Conservation (phyloP, 2,329 filamentous ascomycete species). For the Orbilia quercus region DNA sequence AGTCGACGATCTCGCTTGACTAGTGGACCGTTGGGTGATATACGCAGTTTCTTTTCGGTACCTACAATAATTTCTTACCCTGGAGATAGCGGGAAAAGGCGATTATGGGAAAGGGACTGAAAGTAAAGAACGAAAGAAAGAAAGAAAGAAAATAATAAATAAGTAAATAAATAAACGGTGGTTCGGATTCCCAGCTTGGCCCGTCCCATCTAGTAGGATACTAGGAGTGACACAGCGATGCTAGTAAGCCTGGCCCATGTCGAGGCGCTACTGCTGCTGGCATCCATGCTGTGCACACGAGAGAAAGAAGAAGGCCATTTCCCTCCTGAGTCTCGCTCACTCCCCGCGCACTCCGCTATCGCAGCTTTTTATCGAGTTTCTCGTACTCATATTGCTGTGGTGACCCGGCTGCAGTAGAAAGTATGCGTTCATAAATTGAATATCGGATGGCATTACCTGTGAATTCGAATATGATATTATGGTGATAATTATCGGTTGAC, state of each 20-base stretch:
- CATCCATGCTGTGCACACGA: slow-evolving; percentile 42
- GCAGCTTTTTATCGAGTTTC: no score
- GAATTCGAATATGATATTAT: no score
- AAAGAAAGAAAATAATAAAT: no score
- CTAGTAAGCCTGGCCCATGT: slow-evolving; percentile 25
- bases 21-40: slow-evolving; percentile 1
- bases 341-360: slow-evolving; percentile 29
- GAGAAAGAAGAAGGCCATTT: slow-evolving; percentile 23
- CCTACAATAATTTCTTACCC: background rate
- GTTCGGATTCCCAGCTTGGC: no score
- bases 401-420: no score
- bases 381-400: no score
- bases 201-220: slow-evolving; percentile 42
- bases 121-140: background rate
- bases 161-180: no score
- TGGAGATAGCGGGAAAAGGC: background rate
- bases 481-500: no score
- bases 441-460: no score
- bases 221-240: slow-evolving; percentile 29
- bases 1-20: slow-evolving; percentile 6
- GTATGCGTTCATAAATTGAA: no score
- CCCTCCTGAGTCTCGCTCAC: slow-evolving; percentile 8
- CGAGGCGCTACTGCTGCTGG: slow-evolving; percentile 36
- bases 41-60: background rate
- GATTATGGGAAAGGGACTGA: background rate